These are phyloP conservation scores for Scheffersomyces stipitis DNA, from an alignment of 805 yeast genomes.

Conservation along the genomic window DNA sequence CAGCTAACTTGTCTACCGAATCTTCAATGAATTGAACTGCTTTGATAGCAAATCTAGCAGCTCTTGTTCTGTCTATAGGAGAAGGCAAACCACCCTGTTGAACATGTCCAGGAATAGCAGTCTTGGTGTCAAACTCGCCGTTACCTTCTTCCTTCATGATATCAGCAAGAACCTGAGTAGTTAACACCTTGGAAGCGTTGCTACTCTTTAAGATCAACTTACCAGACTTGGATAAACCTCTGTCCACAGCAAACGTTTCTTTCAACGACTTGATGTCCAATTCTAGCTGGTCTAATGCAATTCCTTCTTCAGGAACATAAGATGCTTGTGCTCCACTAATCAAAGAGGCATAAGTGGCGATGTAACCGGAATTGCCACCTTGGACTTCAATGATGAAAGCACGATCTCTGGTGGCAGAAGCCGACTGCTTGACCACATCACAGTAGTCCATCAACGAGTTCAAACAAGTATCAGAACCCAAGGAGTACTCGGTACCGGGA, in stretches of 20 bases:
- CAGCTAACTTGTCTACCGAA: slow-evolving; percentile 17
- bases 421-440: slow-evolving; percentile 92
- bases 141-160: slow-evolving; percentile 78
- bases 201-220: slow-evolving; percentile 82
- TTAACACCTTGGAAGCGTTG: slow-evolving; percentile 76
- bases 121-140: slow-evolving; percentile 82
- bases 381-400: slow-evolving; percentile 97
- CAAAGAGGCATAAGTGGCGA: slow-evolving; percentile 82
- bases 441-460: slow-evolving; percentile 89
- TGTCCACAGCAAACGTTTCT: slow-evolving; percentile 67
- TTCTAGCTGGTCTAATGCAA: slow-evolving; percentile 64
- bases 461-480: slow-evolving; percentile 95
- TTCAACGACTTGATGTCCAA: slow-evolving; percentile 72
- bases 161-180: slow-evolving; percentile 79
- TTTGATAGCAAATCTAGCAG: slow-evolving; percentile 85
- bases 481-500: slow-evolving; percentile 97
- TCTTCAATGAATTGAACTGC: slow-evolving; percentile 87
- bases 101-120: slow-evolving; percentile 97
- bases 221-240: slow-evolving; percentile 81
- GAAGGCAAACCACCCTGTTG: slow-evolving; percentile 98
- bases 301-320: slow-evolving; percentile 86
- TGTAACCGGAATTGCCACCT: slow-evolving; percentile 95
- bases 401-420: slow-evolving; percentile 90
- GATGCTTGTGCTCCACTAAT: slow-evolving; percentile 90
- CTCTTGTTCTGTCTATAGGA: slow-evolving; percentile 88